Base-by-base conservation (phyloP, 306 rosid genomes). In the Glycine soja region DNA sequence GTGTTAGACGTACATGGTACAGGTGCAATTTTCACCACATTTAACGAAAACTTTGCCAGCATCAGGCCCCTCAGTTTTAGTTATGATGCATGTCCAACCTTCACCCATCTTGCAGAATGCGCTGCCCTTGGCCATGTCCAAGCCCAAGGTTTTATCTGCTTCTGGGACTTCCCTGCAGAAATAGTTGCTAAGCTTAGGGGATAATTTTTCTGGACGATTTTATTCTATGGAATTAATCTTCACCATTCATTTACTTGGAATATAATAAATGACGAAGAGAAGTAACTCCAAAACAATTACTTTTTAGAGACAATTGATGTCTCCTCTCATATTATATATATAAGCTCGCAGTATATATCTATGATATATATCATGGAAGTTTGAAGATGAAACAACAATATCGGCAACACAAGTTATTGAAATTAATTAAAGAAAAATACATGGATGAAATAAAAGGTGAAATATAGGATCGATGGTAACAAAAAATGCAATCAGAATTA, bases 71-170 rank as follows among this genome's bases (percentile, higher is more conserved):
- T 73, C 74, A 0, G 83, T 86, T 69, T 68, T 85, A 34, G 84
- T 85, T 77, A 88, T 76, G 8, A 83, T 86, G 36, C 93, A 88
- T 42, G 77, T 84, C 89, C 88, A 90, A 15, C 88, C 88, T 45
- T 75, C 80, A 14, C 84, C 78, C 40, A 73, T 42, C 80, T 85
- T 86, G 74, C 89, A 85, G 52, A 32, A 51, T 52, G 74, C 87
- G 9, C 56, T 77, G 38, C 66, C 66, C 66, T 24, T 61, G 10
- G 83, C 72, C 16, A 34, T 61, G 13, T 81, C 72, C 30, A 34
- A 52, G 1, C 89, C 68, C 6, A 34, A 52, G 5, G 48, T 67
- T 8, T 76, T 76, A 4, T 65, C 87, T 64, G 4, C 66, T 0
- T 34, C 74, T 13, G 47, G 4, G 6, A 53, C 58, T 78, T 74